Evolutionary conservation across 2,329 filamentous ascomycete species (phyloP), one percentile per base, ranked within the genome.

Genomic region (Microthyrium microscopicum): DNA sequence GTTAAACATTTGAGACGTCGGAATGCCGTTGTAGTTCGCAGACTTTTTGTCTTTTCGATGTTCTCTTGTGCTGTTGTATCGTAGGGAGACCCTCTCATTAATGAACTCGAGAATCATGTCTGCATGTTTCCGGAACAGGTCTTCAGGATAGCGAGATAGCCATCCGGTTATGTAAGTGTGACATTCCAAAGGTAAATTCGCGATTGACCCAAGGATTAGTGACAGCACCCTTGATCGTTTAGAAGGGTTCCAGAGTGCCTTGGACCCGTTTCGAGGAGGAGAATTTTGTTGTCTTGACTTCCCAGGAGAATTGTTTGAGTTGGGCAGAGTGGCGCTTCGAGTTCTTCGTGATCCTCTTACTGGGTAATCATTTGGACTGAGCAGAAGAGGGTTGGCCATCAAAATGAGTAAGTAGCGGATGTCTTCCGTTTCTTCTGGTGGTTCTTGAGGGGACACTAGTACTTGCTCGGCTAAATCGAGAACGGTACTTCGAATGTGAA

Each of bases 401-500:
- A 91, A 59, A 20, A 93, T 73, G 12, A 93, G 60, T 13, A 93
- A 58, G 50, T 87, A 89, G 5, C 84, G 68, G 25, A 79, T 60
- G 44, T 91, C 73, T 39, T 75, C 68, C 0, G 79, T 71, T 18
- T 71, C 68, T 30, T 62, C 67, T 32, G 93, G 52, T 5, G 70
- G 69, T 20, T 75, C 68, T 2, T 80, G 73, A 0, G 85, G 84
- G 13, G 83, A 69, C 52, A 85, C 91, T 15, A 93, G 60, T 5
- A 92, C 55, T 43, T 68, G 73, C 50, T 93, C 85, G 0, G 73
- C 79, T 7, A 75, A 73, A 51, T 85, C 91, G 17, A 93, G 58
- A 5, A 93, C 54, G 1, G 72, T 66, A 35, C 73, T 64, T 50
- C 85, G 78, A 18, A 70, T 61, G 82, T 75, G 2, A 76, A 80